phyloP scores from a whole-genome alignment of 768 basidiomycete species.

The Tulasnella sp. region DNA sequence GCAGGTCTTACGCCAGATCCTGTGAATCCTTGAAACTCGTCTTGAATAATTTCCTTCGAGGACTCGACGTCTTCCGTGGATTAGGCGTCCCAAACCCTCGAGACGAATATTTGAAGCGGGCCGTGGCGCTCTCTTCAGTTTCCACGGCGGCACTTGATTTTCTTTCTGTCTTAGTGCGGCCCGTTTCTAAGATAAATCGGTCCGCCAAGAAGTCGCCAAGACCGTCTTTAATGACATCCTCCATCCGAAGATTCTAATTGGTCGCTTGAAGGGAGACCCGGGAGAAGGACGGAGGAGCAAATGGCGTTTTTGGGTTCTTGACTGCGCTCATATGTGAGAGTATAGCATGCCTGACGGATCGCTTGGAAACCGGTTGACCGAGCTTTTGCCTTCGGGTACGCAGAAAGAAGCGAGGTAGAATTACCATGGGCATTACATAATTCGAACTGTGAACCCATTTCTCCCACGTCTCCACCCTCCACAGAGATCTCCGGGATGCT shows the following conservation, averaged over 20 bases:
- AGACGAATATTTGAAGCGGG: neutral
- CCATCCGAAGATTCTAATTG: neutral
- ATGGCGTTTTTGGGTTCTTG: neutral
- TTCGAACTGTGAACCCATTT: neutral
- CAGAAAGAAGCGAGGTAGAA: neutral
- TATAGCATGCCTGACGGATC: neutral
- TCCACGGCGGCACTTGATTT: neutral
- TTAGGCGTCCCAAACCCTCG: neutral
- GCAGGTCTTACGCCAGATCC: neutral
- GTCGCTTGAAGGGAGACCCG: neutral
- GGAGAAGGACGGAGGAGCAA: neutral
- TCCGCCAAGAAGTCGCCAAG: neutral
- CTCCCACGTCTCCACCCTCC: neutral
- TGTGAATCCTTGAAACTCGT: neutral
- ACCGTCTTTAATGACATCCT: neutral
- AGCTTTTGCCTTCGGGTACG: neutral
- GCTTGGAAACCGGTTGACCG: neutral
- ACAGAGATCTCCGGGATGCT: neutral
- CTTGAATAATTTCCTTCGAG: neutral
- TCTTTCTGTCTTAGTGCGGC: neutral
- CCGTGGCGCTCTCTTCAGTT: neutral
- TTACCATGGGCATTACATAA: neutral
- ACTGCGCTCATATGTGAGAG: constrained; percentile 1
- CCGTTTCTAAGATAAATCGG: neutral
- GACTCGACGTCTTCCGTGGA: neutral